Evolutionary conservation across 129 eudicot genomes (phyloP), one percentile per base, ranked within the genome.

Genomic region (Cynara cardunculus): DNA sequence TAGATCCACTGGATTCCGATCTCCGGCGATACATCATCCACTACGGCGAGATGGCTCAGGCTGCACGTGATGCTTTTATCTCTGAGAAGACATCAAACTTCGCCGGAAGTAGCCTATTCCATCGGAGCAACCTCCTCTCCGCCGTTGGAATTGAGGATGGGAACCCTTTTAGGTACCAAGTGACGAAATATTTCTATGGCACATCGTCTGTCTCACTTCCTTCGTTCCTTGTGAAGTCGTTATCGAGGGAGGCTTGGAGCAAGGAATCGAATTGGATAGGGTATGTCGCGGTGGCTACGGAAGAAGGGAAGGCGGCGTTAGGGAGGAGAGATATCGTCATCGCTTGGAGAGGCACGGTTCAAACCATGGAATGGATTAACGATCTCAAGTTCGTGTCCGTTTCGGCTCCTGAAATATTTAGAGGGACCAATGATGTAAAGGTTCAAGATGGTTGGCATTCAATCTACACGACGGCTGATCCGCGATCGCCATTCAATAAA

Each of bases 181-280:
- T 89, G 49, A 93, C 98, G 0, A 91, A 93, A 24, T 93, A 87
- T 26, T 37, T 93, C 8, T 94, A 91, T 2, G 94, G 94, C 0
- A 91, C 94, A 1, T 90, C 96, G 5, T 84, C 96, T 0, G 18
- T 87, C 10, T 68, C 49, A 0, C 85, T 94, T 21, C 99, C 99
- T 0, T 86, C 94, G 7, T 87, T 94, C 32, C 76, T 94, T 11
- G 39, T 86, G 22, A 81, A 78, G 84, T 90, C 99, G 1, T 66
- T 85, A 61, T 94, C 99, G 0, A 88, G 94, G 61, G 99, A 94
- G 85, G 92, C 97, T 3, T 92, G 97, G 99, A 85, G 87, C 39
- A 95, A 84, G 86, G 97, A 92, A n/a, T 90, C 96, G 1, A 95
- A 95, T 41, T 95, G 93, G 93, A 95, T 95, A 19, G 99, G 99